Base-by-base conservation (phyloP, 768 basidiomycete genomes). In the Dacryopinax spathularia region DNA sequence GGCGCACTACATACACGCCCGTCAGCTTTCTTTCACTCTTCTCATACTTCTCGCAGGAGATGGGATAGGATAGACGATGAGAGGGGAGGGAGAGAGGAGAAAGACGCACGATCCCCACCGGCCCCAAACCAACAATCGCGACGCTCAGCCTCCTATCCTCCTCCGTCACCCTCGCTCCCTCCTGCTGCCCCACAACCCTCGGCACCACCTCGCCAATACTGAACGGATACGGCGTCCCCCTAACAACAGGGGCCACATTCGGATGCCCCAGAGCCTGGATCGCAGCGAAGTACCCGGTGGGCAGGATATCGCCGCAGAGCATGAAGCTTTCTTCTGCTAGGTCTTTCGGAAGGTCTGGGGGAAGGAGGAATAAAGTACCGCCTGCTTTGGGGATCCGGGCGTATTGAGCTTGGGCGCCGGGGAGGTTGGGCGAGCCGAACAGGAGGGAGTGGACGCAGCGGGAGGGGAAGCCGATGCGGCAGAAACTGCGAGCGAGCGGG, bases 361-460 rank as follows among this genome's bases (percentile, higher is more conserved):
- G 48, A 29, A 69, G 44, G 10, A 65, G 84, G 75, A 85, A 87
- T 4, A 90, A 77, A 0, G 87, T 89, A 35, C 87, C 88, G 27
- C 89, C 89, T 0, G 86, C 89, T 67, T 80, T 82, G n/a, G 87
- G 88, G 6, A 90, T 83, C 33, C 88, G 83, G 4, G 88, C 78
- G 70, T 84, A 90, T 70, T 89, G 89, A 0, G 88, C 88, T 75
- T 90, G 89, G 0, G 84, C 87, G 12, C 88, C 87, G 4, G 84
- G 83, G 1, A 87, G 79, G 20, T 73, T 68, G 1, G 86, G 81
- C 20, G 82, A 82, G 60, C 89, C 89, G 68, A 90, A 87, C 12
- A 88, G 75, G 31, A 72, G 72, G 9, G 84, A 80, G 62, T 81
- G 73, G 0, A 81, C 75, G 71, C 89, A 89, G 60, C 88, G 80